phyloP scores from a whole-genome alignment of 2,329 filamentous ascomycete species.

The Polychaeton citri region DNA sequence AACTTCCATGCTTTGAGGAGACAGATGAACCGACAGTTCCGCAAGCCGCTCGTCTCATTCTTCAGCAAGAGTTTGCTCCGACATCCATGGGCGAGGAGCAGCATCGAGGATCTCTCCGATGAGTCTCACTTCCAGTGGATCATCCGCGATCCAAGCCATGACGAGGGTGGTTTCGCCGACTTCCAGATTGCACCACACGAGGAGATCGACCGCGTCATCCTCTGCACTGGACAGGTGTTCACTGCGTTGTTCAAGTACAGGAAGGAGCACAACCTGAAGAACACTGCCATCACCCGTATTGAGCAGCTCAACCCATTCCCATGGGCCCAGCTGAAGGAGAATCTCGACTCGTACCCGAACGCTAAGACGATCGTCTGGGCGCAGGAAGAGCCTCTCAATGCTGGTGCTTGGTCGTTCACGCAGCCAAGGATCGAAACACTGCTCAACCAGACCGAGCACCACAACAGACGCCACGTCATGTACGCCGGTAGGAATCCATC shows the following conservation, averaged over 20 bases:
- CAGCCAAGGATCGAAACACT: slow-evolving; percentile 95
- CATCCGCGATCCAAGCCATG: slow-evolving; percentile 78
- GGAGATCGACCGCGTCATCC: slow-evolving; percentile 83
- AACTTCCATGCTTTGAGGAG: slow-evolving; percentile 91
- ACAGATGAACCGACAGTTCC: slow-evolving; percentile 98
- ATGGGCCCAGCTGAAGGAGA: slow-evolving; percentile 92
- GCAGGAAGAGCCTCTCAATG: slow-evolving; percentile 96
- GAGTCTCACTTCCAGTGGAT: slow-evolving; percentile 96
- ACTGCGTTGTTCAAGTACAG: slow-evolving; percentile 83
- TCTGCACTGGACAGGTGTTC: slow-evolving; percentile 93
- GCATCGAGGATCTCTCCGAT: slow-evolving; percentile 79
- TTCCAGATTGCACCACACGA: slow-evolving; percentile 59
- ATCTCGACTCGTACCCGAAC: slow-evolving; percentile 93
- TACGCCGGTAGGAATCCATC: slow-evolving; percentile 92
- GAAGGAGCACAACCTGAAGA: slow-evolving; percentile 69
- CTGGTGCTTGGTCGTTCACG: slow-evolving; percentile 92
- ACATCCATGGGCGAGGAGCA: slow-evolving; percentile 80
- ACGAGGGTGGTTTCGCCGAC: slow-evolving; percentile 38
- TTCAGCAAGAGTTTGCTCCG: slow-evolving; percentile 96
- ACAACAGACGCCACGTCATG: slow-evolving; percentile 90
- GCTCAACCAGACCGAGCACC: slow-evolving; percentile 81
- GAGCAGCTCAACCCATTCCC: slow-evolving; percentile 99
- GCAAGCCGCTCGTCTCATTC: slow-evolving; percentile 95
- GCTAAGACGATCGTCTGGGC: slow-evolving; percentile 95
- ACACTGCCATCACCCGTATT: slow-evolving; percentile 86